Evolutionary conservation across 306 rosid species (phyloP).

Genomic region (Castanea sativa): DNA sequence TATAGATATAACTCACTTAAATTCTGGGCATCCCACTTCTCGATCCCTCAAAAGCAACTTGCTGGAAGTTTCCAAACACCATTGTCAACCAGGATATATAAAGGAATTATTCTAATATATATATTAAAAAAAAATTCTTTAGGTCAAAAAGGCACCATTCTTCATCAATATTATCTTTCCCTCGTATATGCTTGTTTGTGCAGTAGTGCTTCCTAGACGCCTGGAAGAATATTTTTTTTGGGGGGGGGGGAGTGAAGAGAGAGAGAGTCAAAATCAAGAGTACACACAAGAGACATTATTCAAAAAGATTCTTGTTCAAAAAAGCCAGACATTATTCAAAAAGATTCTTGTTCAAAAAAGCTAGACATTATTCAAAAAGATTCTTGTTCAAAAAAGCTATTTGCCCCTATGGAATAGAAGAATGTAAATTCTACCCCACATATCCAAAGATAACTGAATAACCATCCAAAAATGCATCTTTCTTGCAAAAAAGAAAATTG

Average conservation of each 20-base stretch:
- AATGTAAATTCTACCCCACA: neutral
- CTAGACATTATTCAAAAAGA: neutral
- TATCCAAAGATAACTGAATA: slow-evolving; percentile 7
- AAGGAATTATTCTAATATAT: neutral
- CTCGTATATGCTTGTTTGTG: slow-evolving; percentile 65
- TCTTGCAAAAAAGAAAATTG: neutral
- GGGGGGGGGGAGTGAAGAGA: neutral
- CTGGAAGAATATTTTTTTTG: slow-evolving; percentile 32
- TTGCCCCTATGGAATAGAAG: neutral
- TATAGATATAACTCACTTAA: slow-evolving; percentile 59
- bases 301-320: neutral
- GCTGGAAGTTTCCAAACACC: slow-evolving; percentile 44
- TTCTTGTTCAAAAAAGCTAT: neutral
- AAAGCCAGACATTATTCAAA: neutral
- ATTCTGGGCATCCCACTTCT: slow-evolving; percentile 67
- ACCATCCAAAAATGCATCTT: neutral
- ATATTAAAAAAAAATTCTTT: slow-evolving; percentile 15
- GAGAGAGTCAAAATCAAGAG: slow-evolving; percentile 2
- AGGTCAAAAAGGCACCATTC: slow-evolving; percentile 57
- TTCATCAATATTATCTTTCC: slow-evolving; percentile 69
- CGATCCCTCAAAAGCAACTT: slow-evolving; percentile 65
- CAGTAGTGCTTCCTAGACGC: slow-evolving; percentile 92
- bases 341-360: neutral
- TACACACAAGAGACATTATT: neutral
- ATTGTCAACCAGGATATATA: slow-evolving; percentile 22